Evolutionary conservation across 2,329 filamentous ascomycete species (phyloP).

Genomic region (Penicillium sp.): DNA sequence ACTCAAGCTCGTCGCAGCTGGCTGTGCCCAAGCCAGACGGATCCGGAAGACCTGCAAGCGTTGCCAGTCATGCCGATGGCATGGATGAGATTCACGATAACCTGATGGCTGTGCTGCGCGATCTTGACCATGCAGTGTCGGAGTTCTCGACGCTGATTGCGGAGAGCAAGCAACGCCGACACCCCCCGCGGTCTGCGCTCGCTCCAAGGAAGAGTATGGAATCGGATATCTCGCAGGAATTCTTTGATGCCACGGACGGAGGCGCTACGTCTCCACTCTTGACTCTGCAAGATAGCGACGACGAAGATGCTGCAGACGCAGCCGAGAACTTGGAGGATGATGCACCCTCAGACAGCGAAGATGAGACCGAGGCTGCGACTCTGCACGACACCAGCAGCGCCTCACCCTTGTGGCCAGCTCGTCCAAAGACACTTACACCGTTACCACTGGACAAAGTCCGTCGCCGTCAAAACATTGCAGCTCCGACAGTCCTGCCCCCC

Average conservation of each 20-base stretch:
- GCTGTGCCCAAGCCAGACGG: conserved; percentile 48
- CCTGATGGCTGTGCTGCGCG: conserved; percentile 77
- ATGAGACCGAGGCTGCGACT: conserved; percentile 49
- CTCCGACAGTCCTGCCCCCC: conserved; percentile 77
- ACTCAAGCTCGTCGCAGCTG: conserved; percentile 53
- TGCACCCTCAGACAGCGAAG: conserved; percentile 65
- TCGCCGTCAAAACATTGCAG: conserved; percentile 69
- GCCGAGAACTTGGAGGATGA: conserved; percentile 55
- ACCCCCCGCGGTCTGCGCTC: conserved; percentile 56
- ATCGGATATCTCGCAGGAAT: conserved; percentile 80
- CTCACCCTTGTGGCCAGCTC: conserved; percentile 67
- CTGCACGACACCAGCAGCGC: conserved; percentile 37
- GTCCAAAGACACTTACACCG: conserved; percentile 74
- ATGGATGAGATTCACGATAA: conserved; percentile 76
- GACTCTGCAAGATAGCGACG: conserved; percentile 73
- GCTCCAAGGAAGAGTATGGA: conserved; percentile 71
- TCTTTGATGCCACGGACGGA: conserved; percentile 85
- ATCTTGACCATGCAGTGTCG: conserved; percentile 78
- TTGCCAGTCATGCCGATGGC: conserved; percentile 45
- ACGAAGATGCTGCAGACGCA: conserved; percentile 55
- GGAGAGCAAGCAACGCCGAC: conserved; percentile 76
- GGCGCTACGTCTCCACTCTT: conserved; percentile 66
- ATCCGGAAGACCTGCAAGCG: conserved; percentile 36
- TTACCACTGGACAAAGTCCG: conserved; percentile 69
- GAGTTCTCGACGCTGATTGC: conserved; percentile 78